Percentiles rank a stretch among this genome's conserved stretches.
Evolutionary conservation across 2,329 filamentous ascomycete genomes (phyloP).

Genomic region (Xylariales sp.): DNA sequence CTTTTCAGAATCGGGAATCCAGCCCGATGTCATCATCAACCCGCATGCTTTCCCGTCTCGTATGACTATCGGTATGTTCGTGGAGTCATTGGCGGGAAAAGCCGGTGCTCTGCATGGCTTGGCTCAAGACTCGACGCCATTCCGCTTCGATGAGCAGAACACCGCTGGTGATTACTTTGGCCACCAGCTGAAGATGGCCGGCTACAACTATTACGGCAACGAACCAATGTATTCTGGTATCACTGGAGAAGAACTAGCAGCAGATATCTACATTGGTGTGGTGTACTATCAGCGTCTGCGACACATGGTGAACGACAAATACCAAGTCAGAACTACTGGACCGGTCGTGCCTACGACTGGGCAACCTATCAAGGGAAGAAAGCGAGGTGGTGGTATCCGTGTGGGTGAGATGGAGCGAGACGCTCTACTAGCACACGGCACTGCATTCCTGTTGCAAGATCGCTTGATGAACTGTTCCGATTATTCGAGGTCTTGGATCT

Average conservation of each 20-base stretch:
- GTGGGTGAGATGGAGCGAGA: slow-evolving; percentile 99
- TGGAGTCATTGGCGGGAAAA: slow-evolving; percentile 95
- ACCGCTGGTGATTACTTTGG: slow-evolving; percentile 94
- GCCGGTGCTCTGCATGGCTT: slow-evolving; percentile 89
- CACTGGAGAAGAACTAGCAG: slow-evolving; percentile 87
- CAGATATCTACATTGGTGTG: slow-evolving; percentile 93
- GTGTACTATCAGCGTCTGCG: slow-evolving; percentile 97
- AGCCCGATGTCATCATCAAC: slow-evolving; percentile 98
- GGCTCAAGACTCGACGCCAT: slow-evolving; percentile 94
- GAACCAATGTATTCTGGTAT: slow-evolving; percentile 98
- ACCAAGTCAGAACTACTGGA: slow-evolving; percentile 93
- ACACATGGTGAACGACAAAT: slow-evolving; percentile 99
- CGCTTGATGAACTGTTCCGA: slow-evolving; percentile 96
- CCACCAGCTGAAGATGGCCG: slow-evolving; percentile 88
- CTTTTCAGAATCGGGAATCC: slow-evolving; percentile 93
- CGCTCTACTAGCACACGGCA: slow-evolving; percentile 89
- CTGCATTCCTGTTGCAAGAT: slow-evolving; percentile 91
- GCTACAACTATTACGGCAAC: slow-evolving; percentile 97
- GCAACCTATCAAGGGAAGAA: slow-evolving; percentile 94
- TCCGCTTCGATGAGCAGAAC: slow-evolving; percentile 88
- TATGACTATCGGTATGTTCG: slow-evolving; percentile 99
- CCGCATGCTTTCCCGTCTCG: slow-evolving; percentile 98
- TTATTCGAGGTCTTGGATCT: slow-evolving; percentile 85
- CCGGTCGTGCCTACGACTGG: slow-evolving; percentile 87
- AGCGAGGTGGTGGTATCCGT: slow-evolving; percentile 95